A percentile compares a stretch with the other conserved stretches of the same genome.
Evolutionary conservation across 306 rosid genomes (phyloP).

Genomic region (Prunus padus): DNA sequence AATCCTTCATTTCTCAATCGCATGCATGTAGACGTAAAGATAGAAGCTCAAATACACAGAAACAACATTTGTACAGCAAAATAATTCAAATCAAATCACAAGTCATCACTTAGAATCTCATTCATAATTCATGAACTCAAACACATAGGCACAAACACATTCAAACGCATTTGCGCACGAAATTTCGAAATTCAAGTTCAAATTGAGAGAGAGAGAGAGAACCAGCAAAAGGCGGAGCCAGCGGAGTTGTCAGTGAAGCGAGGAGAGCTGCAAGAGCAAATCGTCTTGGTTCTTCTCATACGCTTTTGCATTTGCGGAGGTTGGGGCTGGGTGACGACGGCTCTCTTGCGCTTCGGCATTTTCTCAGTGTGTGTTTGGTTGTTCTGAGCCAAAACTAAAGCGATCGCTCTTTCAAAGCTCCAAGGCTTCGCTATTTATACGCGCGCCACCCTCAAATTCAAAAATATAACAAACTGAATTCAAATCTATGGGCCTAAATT

Average conservation of each 20-base stretch:
- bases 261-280: conserved; percentile 82
- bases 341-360: conserved; percentile 51
- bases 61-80: neutral
- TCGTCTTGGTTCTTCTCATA: conserved; percentile 56
- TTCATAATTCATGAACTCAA: neutral
- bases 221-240: conserved; percentile 63
- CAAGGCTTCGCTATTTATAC: neutral
- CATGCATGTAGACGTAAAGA: neutral
- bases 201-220: conserved; percentile 10
- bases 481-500: conserved; percentile 2
- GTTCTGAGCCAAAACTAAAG: neutral
- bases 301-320: conserved; percentile 45
- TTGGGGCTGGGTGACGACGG: conserved; percentile 20
- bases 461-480: neutral
- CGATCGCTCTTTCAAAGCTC: conserved; percentile 6
- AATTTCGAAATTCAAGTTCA: neutral
- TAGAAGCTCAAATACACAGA: neutral
- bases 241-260: conserved; percentile 56
- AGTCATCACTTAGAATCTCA: neutral
- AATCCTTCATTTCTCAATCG: neutral
- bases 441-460: conserved; percentile 19
- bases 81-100: conserved; percentile 3
- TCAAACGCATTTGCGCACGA: neutral
- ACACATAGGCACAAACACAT: neutral
- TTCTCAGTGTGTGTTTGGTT: conserved; percentile 8